Evolutionary conservation across 1,139 yeast species (phyloP).

Genomic region (Hyphopichia fennica): DNA sequence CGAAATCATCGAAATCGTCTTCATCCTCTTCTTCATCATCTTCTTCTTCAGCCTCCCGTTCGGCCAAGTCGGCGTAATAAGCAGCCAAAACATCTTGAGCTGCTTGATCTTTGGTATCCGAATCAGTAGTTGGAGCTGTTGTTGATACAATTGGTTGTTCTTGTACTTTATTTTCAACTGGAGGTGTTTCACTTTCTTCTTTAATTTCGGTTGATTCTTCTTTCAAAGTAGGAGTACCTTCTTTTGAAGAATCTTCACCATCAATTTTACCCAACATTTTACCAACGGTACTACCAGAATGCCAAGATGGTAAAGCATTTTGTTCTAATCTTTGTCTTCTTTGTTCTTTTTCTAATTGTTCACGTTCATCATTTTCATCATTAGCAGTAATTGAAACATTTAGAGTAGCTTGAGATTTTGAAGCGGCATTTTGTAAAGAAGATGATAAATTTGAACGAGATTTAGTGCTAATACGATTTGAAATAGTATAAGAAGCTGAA

Average conservation of each 20-base stretch:
- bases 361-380: conserved; percentile 74
- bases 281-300: conserved; percentile 86
- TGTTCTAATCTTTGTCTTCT: conserved; percentile 77
- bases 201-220: conserved; percentile 7
- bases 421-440: conserved; percentile 37
- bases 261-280: conserved; percentile 52
- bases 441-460: conserved; percentile 30
- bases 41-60: conserved; percentile 59
- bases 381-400: conserved; percentile 92
- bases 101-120: conserved; percentile 54
- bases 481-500: conserved; percentile 58
- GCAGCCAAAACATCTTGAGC: conserved; percentile 80
- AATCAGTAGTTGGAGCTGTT: conserved; percentile 10
- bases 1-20: conserved; percentile 52
- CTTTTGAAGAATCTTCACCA: conserved; percentile 7
- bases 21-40: conserved; percentile 63
- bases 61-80: conserved; percentile 71
- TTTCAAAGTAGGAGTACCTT: conserved; percentile 11
- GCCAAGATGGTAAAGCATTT: conserved; percentile 97
- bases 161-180: neutral
- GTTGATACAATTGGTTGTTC: neutral
- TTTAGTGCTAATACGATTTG: conserved; percentile 31
- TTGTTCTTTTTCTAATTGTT: conserved; percentile 65
- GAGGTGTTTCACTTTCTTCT: conserved; percentile 5
- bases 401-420: conserved; percentile 66